Base-by-base conservation (phyloP, 2,329 filamentous ascomycete species). In the Endoconidiophora laricicola region DNA sequence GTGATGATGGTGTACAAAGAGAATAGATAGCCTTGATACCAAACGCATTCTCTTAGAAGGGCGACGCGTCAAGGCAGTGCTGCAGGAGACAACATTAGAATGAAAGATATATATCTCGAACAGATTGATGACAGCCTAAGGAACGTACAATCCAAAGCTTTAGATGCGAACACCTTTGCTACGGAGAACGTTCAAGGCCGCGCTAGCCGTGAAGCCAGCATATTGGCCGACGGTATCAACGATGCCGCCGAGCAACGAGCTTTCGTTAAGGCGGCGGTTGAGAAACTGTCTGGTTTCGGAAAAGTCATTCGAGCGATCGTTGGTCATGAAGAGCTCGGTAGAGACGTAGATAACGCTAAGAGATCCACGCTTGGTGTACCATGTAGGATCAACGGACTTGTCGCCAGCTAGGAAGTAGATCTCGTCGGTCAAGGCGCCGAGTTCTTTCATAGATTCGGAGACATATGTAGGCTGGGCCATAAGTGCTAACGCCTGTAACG, bases 301-400 rank as follows among this genome's bases (percentile, higher is more conserved):
- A 58, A 84, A 91, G n/a, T 76, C 77, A 0, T 73, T 67, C 3
- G 81, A 87, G 54, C 69, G 72, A 64, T 96, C 91, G 53, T 83
- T 87, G 20, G 87, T 95, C 87, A 96, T 95, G 66, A 88, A 94
- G 4, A 95, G 69, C 66, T 98, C 91, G 50, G 81, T 75, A 33
- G 80, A 78, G 47, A 86, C 86, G 58, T 78, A 79, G 40, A 75
- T 69, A 57, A 72, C 65, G 33, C 74, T 73, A 7, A 78, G 63
- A 18, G 69, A 70, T 3, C 68, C 73, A 45, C 75, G 72, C 60
- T 78, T 78, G 51, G 73, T 69, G 60, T 98, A 98, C 91, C 91
- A 98, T 3, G 79, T 81, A 3, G 78, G 75, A 63, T 96, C 88
- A 54, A 95, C 84, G 20, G 80, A 75, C 20, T 68, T 71, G 63